These are phyloP conservation scores for Claviceps humidiphila DNA, from an alignment of 2,329 filamentous ascomycete genomes.

Conservation along the genomic window DNA sequence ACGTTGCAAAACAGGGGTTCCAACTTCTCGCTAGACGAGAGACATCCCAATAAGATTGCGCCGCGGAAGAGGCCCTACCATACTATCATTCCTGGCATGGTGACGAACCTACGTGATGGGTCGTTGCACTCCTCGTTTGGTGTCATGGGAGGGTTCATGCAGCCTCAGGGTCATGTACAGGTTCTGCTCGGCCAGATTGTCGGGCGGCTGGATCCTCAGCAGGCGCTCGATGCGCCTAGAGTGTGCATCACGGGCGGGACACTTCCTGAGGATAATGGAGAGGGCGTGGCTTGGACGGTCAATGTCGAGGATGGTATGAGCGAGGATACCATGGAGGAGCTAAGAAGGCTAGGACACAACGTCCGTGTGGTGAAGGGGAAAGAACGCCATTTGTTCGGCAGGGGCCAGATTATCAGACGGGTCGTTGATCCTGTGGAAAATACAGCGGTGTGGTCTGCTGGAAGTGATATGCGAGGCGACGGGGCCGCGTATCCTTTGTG, in stretches of 20 bases:
- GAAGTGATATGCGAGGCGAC: conserved; percentile 80
- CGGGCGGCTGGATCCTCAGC: conserved; percentile 70
- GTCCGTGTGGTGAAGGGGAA: conserved; percentile 55
- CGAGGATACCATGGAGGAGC: conserved; percentile 49
- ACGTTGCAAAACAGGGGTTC: conserved; percentile 86
- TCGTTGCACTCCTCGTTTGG: conserved; percentile 77
- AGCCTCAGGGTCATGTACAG: conserved; percentile 92
- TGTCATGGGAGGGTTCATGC: conserved; percentile 98
- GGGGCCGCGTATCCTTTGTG: conserved; percentile 49
- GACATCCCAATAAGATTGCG: conserved; percentile 68
- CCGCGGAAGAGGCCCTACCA: conserved; percentile 87
- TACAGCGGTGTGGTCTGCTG: conserved; percentile 67
- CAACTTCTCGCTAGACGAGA: conserved; percentile 61
- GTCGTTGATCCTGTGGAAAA: conserved; percentile 58
- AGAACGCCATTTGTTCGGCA: conserved; percentile 59
- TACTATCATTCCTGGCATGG: conserved; percentile 89
- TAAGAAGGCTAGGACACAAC: conserved; percentile 59
- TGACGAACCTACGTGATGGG: conserved; percentile 63
- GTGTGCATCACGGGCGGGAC: conserved; percentile 60
- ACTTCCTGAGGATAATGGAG: conserved; percentile 47
- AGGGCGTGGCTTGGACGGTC: conserved; percentile 46
- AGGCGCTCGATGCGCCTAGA: conserved; percentile 81
- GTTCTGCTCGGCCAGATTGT: conserved; percentile 81
- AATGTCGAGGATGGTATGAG: conserved; percentile 75
- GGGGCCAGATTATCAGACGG: conserved; percentile 74